Evolutionary conservation across 1,284 basidiomycete genomes (phyloP).

Genomic region (Rhodotorula mucilaginosa): DNA sequence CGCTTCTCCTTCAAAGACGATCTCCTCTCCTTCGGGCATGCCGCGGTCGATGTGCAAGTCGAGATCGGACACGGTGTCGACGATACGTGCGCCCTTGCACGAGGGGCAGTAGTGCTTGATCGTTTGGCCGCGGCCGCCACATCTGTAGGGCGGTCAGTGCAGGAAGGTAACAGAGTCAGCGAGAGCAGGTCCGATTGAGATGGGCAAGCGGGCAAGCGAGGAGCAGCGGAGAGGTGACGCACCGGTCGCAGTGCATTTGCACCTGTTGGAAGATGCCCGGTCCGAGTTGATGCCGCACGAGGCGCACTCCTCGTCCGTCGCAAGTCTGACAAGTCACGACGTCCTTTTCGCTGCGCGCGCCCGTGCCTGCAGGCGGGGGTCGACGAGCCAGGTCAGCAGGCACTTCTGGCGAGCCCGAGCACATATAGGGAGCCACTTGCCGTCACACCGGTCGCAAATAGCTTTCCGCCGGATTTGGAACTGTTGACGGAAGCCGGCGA

Average conservation of each 20-base stretch:
- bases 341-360: conserved; percentile 79
- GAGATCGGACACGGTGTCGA: conserved; percentile 62
- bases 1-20: conserved; percentile 86
- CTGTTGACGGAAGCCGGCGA: conserved; percentile 50
- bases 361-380: conserved; percentile 52
- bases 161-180: conserved; percentile 51
- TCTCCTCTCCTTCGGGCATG: conserved; percentile 85
- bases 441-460: conserved; percentile 88
- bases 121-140: conserved; percentile 73
- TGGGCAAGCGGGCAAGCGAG: neutral
- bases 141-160: conserved; percentile 53
- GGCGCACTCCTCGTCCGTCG: conserved; percentile 75
- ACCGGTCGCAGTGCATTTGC: conserved; percentile 42
- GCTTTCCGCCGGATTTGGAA: conserved; percentile 84
- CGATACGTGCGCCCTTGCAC: conserved; percentile 75
- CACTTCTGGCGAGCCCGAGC: too few relatives aligned
- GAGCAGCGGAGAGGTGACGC: neutral
- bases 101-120: conserved; percentile 69
- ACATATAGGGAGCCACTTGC: conserved; percentile 45
- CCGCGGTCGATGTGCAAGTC: conserved; percentile 78
- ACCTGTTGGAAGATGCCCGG: conserved; percentile 47
- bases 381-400: neutral
- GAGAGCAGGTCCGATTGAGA: conserved; percentile 2
- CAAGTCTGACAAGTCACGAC: conserved; percentile 78
- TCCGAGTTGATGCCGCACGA: conserved; percentile 79